phyloP scores from a whole-genome alignment of 371 early-diverging fungal species.

The Syncephalastrum contaminatum region DNA sequence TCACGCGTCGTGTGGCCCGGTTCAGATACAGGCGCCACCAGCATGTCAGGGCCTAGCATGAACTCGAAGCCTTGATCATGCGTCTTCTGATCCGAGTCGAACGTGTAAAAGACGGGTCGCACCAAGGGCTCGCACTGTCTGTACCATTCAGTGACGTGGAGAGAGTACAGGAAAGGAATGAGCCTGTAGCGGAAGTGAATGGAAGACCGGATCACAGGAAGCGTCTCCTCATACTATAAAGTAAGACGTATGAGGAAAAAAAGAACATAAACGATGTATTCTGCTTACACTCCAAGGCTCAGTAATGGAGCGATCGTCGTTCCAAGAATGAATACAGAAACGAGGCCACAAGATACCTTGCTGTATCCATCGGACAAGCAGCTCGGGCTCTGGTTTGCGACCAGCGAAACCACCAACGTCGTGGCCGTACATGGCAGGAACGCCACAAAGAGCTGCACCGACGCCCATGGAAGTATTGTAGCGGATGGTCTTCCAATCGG shows the following conservation, averaged over 20 bases:
- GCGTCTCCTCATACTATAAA: conserved; percentile 35
- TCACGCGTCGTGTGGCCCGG: conserved; percentile 19
- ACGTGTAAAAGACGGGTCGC: conserved; percentile 56
- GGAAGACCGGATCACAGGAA: conserved; percentile 52
- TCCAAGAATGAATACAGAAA: conserved; percentile 65
- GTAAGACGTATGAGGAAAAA: not conserved
- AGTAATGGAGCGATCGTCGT: conserved; percentile 52
- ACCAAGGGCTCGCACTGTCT: conserved; percentile 45
- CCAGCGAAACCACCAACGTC: conserved; percentile 68
- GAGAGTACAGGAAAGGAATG: conserved; percentile 58
- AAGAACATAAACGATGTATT: not conserved
- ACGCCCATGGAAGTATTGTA: conserved; percentile 65
- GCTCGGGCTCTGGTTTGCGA: conserved; percentile 51
- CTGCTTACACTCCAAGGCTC: conserved; percentile 61
- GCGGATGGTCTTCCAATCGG: conserved; percentile 62
- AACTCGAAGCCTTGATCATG: conserved; percentile 51
- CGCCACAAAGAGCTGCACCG: conserved; percentile 41
- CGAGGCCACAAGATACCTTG: conserved; percentile 61
- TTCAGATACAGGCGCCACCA: conserved; percentile 53
- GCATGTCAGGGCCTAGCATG: conserved; percentile 52
- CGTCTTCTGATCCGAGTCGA: conserved; percentile 44
- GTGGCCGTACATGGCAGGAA: conserved; percentile 60
- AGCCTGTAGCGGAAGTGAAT: conserved; percentile 54
- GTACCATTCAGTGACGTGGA: conserved; percentile 34
- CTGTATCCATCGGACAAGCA: conserved; percentile 67